Percentiles rank a stretch among this genome's conserved stretches.
Conservation (phyloP, 108 stramenopile genomes). For the Chaetoceros muelleri region DNA sequence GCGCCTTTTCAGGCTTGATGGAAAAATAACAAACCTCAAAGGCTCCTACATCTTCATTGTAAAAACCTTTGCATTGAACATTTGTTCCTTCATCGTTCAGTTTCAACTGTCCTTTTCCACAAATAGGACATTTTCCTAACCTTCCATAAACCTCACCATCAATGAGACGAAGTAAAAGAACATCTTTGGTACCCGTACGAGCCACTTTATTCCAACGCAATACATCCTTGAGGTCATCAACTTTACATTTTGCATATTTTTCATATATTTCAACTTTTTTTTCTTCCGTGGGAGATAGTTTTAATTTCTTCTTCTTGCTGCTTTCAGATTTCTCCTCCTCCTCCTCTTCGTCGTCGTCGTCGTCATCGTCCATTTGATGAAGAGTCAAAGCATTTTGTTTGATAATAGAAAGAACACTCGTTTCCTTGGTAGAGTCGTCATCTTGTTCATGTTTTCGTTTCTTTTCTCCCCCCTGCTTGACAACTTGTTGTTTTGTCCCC, state of each 20-base stretch:
- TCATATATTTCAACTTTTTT: constrained; percentile 17
- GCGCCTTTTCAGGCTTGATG: constrained; percentile 3
- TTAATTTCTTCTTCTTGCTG: constrained; percentile 30
- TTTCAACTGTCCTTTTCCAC: constrained; percentile 46
- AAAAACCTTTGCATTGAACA: constrained; percentile 43
- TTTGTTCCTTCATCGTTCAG: constrained; percentile 31
- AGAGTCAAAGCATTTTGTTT: constrained; percentile 4
- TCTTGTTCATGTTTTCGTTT: constrained; percentile 9
- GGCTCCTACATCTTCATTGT: constrained; percentile 41
- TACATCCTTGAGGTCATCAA: constrained; percentile 51
- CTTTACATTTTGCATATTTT: constrained; percentile 29
- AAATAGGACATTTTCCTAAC: constrained; percentile 46
- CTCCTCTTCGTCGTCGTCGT: constrained; percentile 15
- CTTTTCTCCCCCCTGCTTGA: constrained; percentile 1
- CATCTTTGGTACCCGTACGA: constrained; percentile 46
- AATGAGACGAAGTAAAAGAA: constrained; percentile 47
- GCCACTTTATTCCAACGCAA: constrained; percentile 63
- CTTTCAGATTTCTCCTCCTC: constrained; percentile 17
- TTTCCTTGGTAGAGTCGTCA: constrained; percentile 4
- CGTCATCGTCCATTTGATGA: too few relatives aligned
- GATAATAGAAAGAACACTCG: constrained; percentile 12
- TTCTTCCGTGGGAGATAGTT: constrained; percentile 3
- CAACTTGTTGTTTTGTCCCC: constrained; percentile 2
- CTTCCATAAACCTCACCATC: constrained; percentile 68
- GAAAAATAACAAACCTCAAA: constrained; percentile 14